Conservation (phyloP, 805 yeast genomes). For the Yarrowia porcina region DNA sequence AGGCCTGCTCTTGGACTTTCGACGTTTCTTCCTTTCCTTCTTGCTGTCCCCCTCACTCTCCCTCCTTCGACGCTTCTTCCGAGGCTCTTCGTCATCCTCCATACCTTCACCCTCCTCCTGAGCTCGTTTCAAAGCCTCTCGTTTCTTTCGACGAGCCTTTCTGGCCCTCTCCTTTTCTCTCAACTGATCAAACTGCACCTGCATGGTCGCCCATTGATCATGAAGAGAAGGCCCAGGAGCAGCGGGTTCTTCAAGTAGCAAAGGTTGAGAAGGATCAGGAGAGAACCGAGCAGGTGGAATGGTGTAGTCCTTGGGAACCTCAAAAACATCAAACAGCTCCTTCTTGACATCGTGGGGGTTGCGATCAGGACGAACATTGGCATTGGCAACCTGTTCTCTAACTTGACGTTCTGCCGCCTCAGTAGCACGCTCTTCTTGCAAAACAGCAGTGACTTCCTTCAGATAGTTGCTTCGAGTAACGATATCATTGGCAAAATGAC, state of each 20-base stretch:
- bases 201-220: background rate
- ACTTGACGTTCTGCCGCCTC: background rate
- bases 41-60: background rate
- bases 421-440: background rate
- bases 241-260: too few relatives aligned
- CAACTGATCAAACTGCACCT: background rate
- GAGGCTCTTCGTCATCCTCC: background rate
- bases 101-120: background rate
- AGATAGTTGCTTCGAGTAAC: background rate
- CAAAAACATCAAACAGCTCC: background rate
- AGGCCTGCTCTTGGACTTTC: background rate
- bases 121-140: background rate
- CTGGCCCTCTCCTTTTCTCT: background rate
- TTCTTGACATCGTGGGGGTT: background rate
- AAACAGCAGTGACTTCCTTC: background rate
- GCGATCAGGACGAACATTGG: background rate
- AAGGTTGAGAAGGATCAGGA: too few relatives aligned
- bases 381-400: background rate
- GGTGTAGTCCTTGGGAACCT: background rate
- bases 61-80: background rate
- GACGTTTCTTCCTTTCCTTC: background rate
- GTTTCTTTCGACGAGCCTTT: background rate
- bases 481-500: background rate
- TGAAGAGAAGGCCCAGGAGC: background rate
- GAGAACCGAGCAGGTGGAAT: background rate